Evolutionary conservation across 305 asterid genomes (phyloP).

Genomic region (Fraxinus velutina): DNA sequence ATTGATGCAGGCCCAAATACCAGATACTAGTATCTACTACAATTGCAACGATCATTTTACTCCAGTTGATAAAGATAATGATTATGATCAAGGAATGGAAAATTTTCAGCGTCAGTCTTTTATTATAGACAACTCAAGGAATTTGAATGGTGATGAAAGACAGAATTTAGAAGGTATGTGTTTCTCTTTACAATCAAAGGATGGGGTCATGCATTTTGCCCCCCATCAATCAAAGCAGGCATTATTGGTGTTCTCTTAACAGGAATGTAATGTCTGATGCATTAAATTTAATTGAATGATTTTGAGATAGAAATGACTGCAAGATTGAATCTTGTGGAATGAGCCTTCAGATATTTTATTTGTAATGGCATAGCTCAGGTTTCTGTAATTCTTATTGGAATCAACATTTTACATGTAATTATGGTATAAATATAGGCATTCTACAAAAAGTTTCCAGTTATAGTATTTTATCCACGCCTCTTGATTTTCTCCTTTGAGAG

Average conservation of each 20-base stretch:
- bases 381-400: not conserved
- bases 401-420: not conserved
- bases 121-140: slow-evolving; percentile 12
- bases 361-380: not conserved
- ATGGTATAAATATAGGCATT: not conserved
- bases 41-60: slow-evolving; percentile 63
- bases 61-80: slow-evolving; percentile 31
- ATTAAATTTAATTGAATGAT: not conserved
- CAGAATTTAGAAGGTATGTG: slow-evolving; percentile 45
- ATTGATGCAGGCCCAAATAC: slow-evolving; percentile 48
- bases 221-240: not conserved
- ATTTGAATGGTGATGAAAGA: slow-evolving; percentile 27
- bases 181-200: not conserved
- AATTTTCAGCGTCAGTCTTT: slow-evolving; percentile 25
- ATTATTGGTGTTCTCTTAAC: not conserved
- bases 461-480: not conserved
- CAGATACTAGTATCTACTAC: slow-evolving; percentile 59
- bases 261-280: not conserved
- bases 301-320: not conserved
- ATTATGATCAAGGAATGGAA: slow-evolving; percentile 32
- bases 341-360: not conserved
- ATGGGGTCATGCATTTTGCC: not conserved
- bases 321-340: slow-evolving; percentile 1
- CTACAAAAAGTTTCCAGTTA: not conserved
- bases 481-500: not conserved